phyloP scores from a whole-genome alignment of 371 early-diverging fungal genomes.

The Actinomucor elegans region DNA sequence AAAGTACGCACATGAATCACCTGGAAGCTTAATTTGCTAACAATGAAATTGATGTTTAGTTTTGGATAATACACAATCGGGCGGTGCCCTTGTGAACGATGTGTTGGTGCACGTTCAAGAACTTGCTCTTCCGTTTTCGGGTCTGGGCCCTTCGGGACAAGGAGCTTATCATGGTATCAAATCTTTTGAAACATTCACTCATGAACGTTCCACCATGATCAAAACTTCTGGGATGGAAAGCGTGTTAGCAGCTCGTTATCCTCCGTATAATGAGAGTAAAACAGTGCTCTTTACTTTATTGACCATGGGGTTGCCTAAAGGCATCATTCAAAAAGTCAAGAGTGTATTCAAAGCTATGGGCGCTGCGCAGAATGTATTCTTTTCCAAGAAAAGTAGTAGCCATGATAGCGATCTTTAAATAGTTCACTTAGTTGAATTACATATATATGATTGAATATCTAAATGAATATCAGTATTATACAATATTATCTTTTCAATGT shows the following conservation, averaged over 20 bases:
- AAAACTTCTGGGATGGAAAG: conserved; percentile 50
- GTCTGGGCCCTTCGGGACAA: conserved; percentile 82
- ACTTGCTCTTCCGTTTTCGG: conserved; percentile 78
- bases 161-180: conserved; percentile 81
- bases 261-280: conserved; percentile 46
- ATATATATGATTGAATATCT: no score
- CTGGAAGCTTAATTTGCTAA: neutral
- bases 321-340: conserved; percentile 8
- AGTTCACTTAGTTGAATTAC: no score
- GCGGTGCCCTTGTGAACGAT: conserved; percentile 74
- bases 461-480: neutral
- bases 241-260: conserved; percentile 48
- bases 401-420: neutral
- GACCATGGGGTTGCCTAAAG: conserved; percentile 19
- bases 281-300: conserved; percentile 20
- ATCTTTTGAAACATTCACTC: conserved; percentile 77
- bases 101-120: conserved; percentile 57
- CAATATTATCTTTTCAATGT: neutral
- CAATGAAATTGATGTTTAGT: conserved; percentile 17
- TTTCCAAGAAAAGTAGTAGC: neutral
- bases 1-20: conserved; percentile 17
- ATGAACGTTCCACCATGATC: conserved; percentile 59
- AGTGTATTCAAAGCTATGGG: neutral
- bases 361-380: conserved; percentile 10
- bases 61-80: conserved; percentile 60